These are phyloP conservation scores for Nicotiana benthamiana DNA, from an alignment of 257 asterid genomes.

Conservation along the genomic window DNA sequence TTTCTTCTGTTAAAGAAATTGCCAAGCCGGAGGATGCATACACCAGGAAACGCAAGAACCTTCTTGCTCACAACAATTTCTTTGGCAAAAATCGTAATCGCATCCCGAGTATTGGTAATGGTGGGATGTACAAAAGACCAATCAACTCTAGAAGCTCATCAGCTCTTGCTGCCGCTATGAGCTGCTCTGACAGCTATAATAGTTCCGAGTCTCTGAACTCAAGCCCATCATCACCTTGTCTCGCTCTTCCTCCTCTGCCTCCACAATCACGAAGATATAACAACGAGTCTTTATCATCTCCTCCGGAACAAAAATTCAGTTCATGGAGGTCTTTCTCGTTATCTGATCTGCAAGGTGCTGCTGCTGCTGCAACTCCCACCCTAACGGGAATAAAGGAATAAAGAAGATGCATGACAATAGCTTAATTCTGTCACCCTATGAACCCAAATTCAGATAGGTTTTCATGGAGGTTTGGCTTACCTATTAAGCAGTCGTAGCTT, in stretches of 20 bases:
- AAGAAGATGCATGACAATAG: constrained; percentile 13
- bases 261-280: constrained; percentile 38
- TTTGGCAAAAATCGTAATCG: constrained; percentile 45
- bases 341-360: constrained; percentile 71
- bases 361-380: constrained; percentile 32
- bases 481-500: neutral
- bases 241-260: constrained; percentile 69
- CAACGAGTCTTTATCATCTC: constrained; percentile 29
- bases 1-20: constrained; percentile 48
- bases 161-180: constrained; percentile 38
- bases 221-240: constrained; percentile 39
- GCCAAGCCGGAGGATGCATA: constrained; percentile 59
- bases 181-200: constrained; percentile 32
- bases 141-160: constrained; percentile 46
- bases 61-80: constrained; percentile 43
- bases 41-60: constrained; percentile 60
- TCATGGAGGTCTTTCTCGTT: constrained; percentile 68
- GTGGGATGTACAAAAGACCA: constrained; percentile 50
- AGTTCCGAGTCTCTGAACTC: constrained; percentile 50
- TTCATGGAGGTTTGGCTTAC: constrained; percentile 56
- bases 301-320: constrained; percentile 40
- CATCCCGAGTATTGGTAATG: constrained; percentile 24
- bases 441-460: constrained; percentile 29
- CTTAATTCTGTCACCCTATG: constrained; percentile 40
- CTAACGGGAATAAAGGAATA: constrained; percentile 28